phyloP scores from a whole-genome alignment of 1,284 basidiomycete species.

The Ustilago cynodontis region DNA sequence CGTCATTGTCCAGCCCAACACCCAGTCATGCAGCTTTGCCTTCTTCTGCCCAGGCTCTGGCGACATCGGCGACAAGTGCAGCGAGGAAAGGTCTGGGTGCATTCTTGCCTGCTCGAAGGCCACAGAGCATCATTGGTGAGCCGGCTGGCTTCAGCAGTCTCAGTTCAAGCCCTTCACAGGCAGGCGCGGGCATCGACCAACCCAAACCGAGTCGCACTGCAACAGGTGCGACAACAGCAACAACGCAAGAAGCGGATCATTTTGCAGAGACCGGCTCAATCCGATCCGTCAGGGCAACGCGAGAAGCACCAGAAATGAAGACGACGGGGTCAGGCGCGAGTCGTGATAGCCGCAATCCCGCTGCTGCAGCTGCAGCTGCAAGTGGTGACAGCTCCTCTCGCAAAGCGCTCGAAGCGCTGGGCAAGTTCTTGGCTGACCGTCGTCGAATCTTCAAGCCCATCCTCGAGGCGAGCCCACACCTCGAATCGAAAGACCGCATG shows the following conservation, averaged over 20 bases:
- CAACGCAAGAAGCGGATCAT: slow-evolving; percentile 23
- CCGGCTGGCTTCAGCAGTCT: slow-evolving; percentile 21
- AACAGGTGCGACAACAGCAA: slow-evolving; percentile 8
- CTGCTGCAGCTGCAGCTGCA: slow-evolving; percentile 2
- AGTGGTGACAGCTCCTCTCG: slow-evolving; percentile 22
- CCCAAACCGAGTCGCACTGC: slow-evolving; percentile 26
- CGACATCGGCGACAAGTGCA: slow-evolving; percentile 30
- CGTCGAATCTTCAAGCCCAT: slow-evolving; percentile 66
- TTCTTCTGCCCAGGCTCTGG: slow-evolving; percentile 17
- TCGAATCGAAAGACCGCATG: slow-evolving; percentile 50
- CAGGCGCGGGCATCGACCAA: slow-evolving; percentile 24
- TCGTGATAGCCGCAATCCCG: slow-evolving; percentile 22
- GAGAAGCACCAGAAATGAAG: slow-evolving; percentile 46
- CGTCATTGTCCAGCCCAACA: slow-evolving; percentile 22
- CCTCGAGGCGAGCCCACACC: slow-evolving; percentile 45
- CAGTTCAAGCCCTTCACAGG: slow-evolving; percentile 41
- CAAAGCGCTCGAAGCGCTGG: slow-evolving; percentile 63
- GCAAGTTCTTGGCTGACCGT: slow-evolving; percentile 67
- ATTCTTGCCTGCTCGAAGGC: slow-evolving; percentile 35
- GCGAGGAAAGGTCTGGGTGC: slow-evolving; percentile 62
- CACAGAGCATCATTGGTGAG: slow-evolving; percentile 50
- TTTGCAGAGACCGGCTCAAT: slow-evolving; percentile 40
- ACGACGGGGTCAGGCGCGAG: slow-evolving; percentile 29
- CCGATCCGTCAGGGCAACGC: slow-evolving; percentile 34
- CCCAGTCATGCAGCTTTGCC: slow-evolving; percentile 31